These are phyloP conservation scores for Physcia stellaris DNA, from an alignment of 495 filamentous ascomycete genomes.

Conservation along the genomic window DNA sequence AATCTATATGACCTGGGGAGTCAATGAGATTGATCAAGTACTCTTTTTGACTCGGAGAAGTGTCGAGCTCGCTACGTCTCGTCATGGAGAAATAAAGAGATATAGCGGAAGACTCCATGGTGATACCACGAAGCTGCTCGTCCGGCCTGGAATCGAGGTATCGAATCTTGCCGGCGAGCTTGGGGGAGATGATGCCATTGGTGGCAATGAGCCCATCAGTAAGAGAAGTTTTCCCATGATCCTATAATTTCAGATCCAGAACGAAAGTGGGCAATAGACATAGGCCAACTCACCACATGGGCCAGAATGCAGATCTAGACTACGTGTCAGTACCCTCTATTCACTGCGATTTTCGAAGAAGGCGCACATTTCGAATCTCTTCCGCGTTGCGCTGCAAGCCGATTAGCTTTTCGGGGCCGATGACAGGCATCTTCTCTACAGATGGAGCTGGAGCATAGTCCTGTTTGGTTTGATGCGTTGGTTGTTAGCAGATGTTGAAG, in stretches of 20 bases:
- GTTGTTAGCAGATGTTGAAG: too few relatives aligned
- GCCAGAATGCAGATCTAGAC: slow-evolving; percentile 92
- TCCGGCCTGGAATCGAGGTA: slow-evolving; percentile 95
- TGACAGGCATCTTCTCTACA: slow-evolving; percentile 73
- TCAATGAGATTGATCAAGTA: slow-evolving; percentile 98
- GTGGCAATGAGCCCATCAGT: slow-evolving; percentile 94
- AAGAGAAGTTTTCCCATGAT: slow-evolving; percentile 97
- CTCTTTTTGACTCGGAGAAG: slow-evolving; percentile 58
- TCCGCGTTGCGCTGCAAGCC: slow-evolving; percentile 71
- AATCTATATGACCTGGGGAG: slow-evolving; percentile 96
- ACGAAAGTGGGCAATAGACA: not conserved
- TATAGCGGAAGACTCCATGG: slow-evolving; percentile 98
- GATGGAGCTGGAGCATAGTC: too few relatives aligned
- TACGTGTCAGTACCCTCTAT: slow-evolving; percentile 20
- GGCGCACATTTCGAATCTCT: slow-evolving; percentile 73
- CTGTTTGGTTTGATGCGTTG: too few relatives aligned
- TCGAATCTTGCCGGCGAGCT: slow-evolving; percentile 92
- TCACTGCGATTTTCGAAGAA: too few relatives aligned
- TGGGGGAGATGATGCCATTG: slow-evolving; percentile 98
- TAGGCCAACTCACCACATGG: slow-evolving; percentile 77
- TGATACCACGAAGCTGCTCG: slow-evolving; percentile 93
- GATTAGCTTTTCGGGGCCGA: slow-evolving; percentile 74
- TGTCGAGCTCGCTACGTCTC: slow-evolving; percentile 52
- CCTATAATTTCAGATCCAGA: slow-evolving; percentile 25
- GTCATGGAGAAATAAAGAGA: slow-evolving; percentile 92